Percentiles rank a stretch among this genome's conserved stretches.
phyloP scores from a whole-genome alignment of 352 stramenopile genomes.

The Pythium oligandrum region DNA sequence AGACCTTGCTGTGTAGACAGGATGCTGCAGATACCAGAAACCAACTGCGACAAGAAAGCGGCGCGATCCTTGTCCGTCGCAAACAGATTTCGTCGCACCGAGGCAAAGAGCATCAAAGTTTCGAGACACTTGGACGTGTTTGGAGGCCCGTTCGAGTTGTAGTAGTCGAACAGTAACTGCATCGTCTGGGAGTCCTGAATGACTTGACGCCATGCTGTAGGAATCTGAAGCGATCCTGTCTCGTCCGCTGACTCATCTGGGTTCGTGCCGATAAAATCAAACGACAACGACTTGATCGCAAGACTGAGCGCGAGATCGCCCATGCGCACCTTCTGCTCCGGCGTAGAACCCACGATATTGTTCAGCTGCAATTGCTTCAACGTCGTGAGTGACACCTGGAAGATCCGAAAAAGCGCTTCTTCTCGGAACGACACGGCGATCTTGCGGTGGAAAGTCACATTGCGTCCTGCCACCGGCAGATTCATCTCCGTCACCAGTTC shows the following conservation, averaged over 20 bases:
- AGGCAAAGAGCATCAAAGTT: constrained; percentile 94
- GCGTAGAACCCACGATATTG: constrained; percentile 74
- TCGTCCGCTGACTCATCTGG: constrained; percentile 97
- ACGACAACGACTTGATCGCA: constrained; percentile 94
- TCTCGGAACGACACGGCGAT: constrained; percentile 97
- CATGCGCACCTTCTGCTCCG: constrained; percentile 90
- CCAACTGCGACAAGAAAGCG: constrained; percentile 90
- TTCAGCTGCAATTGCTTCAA: constrained; percentile 93
- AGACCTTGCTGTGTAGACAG: constrained; percentile 94
- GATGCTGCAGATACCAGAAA: constrained; percentile 93
- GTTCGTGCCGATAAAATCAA: constrained; percentile 99
- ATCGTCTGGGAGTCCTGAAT: constrained; percentile 94
- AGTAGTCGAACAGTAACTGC: constrained; percentile 96
- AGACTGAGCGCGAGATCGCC: constrained; percentile 91
- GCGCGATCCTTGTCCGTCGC: constrained; percentile 94
- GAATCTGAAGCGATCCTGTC: constrained; percentile 96
- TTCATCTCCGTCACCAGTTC: constrained; percentile 98
- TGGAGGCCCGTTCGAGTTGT: constrained; percentile 91
- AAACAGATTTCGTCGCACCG: constrained; percentile 95
- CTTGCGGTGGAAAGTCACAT: constrained; percentile 97
- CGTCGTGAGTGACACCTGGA: constrained; percentile 95
- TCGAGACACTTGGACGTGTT: constrained; percentile 95
- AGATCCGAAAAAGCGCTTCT: constrained; percentile 93
- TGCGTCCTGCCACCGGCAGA: constrained; percentile 90
- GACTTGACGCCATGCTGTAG: constrained; percentile 92